Conservation (phyloP, 441 rosid species). For the Gossypium gossypioides region DNA sequence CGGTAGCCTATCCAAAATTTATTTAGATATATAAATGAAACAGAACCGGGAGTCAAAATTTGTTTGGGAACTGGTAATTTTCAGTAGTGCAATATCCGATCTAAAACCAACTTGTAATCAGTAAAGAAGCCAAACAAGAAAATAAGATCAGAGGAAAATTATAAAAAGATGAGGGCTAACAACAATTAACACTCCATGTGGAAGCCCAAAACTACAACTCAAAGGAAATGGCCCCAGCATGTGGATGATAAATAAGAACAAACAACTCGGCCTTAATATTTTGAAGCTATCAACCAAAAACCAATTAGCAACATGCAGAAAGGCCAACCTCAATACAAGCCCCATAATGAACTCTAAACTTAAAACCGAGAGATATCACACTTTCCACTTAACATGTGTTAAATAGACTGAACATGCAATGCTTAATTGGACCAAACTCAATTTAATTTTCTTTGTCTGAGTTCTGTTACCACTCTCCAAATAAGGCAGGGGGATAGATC, state of each 20-base stretch:
- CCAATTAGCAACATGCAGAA: too few relatives aligned
- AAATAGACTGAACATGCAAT: not conserved
- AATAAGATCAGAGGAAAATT: not conserved
- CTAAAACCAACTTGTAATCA: not conserved
- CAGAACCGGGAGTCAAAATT: not conserved
- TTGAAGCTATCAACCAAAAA: too few relatives aligned
- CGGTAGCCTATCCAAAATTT: not conserved
- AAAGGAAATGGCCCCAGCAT: not conserved
- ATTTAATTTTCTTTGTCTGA: not conserved
- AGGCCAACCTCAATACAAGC: too few relatives aligned
- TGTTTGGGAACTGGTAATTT: not conserved
- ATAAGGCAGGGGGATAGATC: not conserved
- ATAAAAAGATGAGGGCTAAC: not conserved
- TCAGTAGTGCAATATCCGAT: not conserved
- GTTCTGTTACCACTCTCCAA: not conserved
- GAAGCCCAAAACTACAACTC: not conserved
- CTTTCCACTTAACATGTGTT: not conserved
- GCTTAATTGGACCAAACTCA: not conserved
- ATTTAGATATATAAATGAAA: not conserved
- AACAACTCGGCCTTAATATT: not conserved
- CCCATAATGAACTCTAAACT: not conserved
- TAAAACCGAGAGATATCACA: not conserved
- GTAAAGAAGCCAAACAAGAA: not conserved
- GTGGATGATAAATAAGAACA: not conserved
- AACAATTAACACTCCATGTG: not conserved